Evolutionary conservation across 768 basidiomycete species (phyloP), one percentile per base, ranked within the genome.

Genomic region (Asterophora lycoperdoides): DNA sequence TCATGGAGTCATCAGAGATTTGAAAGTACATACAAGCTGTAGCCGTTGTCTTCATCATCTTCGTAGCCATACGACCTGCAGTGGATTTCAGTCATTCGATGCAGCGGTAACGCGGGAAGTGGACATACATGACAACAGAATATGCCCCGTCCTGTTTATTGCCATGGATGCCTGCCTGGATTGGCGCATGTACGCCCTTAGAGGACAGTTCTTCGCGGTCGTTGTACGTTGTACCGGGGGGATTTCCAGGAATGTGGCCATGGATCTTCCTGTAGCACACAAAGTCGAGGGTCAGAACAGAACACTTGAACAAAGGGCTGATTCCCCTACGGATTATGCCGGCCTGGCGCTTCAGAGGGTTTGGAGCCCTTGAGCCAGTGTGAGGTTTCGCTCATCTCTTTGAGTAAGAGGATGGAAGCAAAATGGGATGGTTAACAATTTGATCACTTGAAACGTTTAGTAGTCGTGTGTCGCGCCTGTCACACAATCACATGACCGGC

Each of bases 161-260:
- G 0, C 74, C 72, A 11, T 69, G 68, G 10, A 75, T 75, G 3
- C 74, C 74, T n/a, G 63, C 68, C 41, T 65, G 60, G 1, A 15
- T 44, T 8, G 51, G 65, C 5, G 54, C 62, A 47, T 75, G 74
- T 1, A 73, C 63, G 0, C 68, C 68, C 20, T 64, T 55, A 32
- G 15, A 42, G 10, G 54, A 49, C 5, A 70, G 54, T 0, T 35
- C 58, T 0, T 11, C 40, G 34, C 72, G 44, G 3, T 46, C 44
- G 1, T n/a, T 26, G 46, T 68, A 74, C 1, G 2, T 55, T 1
- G 53, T 29, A 2, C 59, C 56, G 3, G 65, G 50, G 7, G 55
- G 57, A 1, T 57, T 44, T 0, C 53, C 62, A 1, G 52, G 48
- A 5, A 73, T 64, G 17, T 71, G 61, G 1, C 70, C 71, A 23